Conservation (phyloP, 345 rosid species). For the Corymbia maculata region DNA sequence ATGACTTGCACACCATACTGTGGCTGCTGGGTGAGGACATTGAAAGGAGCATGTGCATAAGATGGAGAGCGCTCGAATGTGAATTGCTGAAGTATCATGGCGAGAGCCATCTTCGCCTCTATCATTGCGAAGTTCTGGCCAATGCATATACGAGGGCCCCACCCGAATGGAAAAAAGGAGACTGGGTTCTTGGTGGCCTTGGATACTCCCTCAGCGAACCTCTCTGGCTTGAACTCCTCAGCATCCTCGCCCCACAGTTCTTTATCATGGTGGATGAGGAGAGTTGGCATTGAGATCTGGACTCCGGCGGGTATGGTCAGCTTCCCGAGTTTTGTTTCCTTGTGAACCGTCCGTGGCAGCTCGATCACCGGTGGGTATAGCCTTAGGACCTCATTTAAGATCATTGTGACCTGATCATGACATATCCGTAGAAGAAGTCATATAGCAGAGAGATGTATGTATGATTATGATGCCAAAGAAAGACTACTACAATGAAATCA, state of each 20-base stretch:
- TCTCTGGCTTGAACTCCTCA: slow-evolving; percentile 4
- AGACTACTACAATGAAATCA: background rate
- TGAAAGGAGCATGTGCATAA: background rate
- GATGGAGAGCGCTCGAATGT: background rate
- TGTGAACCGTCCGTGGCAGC: background rate
- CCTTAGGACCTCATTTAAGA: slow-evolving; percentile 4
- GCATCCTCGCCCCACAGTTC: slow-evolving; percentile 4
- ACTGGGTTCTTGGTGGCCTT: background rate
- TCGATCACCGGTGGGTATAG: background rate
- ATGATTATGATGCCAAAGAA: background rate
- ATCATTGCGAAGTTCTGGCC: slow-evolving; percentile 4
- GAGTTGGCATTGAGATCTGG: background rate
- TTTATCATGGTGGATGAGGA: slow-evolving; percentile 1
- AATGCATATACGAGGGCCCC: slow-evolving; percentile 2
- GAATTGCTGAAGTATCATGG: slow-evolving; percentile 3
- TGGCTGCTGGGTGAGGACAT: background rate
- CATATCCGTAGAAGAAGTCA: background rate
- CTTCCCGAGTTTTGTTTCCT: background rate
- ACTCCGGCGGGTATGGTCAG: background rate
- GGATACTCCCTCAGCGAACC: slow-evolving; percentile 3
- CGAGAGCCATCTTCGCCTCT: background rate
- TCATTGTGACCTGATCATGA: slow-evolving; percentile 2
- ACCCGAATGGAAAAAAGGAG: slow-evolving; percentile 1
- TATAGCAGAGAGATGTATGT: background rate
- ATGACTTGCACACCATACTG: background rate